A percentile compares a stretch with the other conserved stretches of the same genome.
These are phyloP conservation scores for Erythrophleum ivorense DNA, from an alignment of 331 rosid species.

Conservation along the genomic window DNA sequence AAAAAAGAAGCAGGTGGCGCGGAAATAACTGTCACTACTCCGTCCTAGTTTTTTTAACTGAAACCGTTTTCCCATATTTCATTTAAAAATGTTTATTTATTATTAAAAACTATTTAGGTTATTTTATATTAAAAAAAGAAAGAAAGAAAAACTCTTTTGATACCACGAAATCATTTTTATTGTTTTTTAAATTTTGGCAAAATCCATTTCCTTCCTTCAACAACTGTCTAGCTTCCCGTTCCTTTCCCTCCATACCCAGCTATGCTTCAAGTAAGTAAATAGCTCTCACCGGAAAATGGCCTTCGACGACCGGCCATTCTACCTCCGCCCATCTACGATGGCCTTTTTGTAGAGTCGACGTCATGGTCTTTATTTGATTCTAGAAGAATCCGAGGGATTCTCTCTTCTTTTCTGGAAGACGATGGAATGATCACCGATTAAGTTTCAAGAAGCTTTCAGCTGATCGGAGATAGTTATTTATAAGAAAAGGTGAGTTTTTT, in stretches of 20 bases:
- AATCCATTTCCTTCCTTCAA: slow-evolving; percentile 8
- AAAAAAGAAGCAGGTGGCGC: slow-evolving; percentile 63
- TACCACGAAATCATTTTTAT: not conserved
- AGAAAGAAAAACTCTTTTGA: not conserved
- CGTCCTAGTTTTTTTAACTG: slow-evolving; percentile 42
- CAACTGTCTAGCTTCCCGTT: not conserved
- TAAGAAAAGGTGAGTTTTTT: slow-evolving; percentile 15
- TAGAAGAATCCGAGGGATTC: slow-evolving; percentile 1
- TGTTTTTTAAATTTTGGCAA: not conserved
- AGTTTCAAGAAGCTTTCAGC: not conserved
- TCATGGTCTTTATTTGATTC: slow-evolving; percentile 1
- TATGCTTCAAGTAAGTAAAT: slow-evolving; percentile 25
- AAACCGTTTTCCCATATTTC: slow-evolving; percentile 51
- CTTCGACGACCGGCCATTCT: slow-evolving; percentile 28
- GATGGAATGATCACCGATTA: not conserved
- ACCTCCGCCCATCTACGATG: slow-evolving; percentile 8
- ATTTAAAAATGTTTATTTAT: not conserved
- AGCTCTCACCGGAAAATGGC: slow-evolving; percentile 35
- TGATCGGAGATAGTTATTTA: not conserved
- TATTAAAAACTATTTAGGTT: not conserved
- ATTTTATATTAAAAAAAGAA: no score
- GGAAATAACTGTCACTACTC: slow-evolving; percentile 43
- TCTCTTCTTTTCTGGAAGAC: slow-evolving; percentile 1
- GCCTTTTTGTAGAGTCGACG: not conserved
- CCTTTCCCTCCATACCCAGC: not conserved